Percentiles rank a stretch among this genome's conserved stretches.
Evolutionary conservation across 2,329 filamentous ascomycete species (phyloP).

Genomic region (Cladosporium sp.): DNA sequence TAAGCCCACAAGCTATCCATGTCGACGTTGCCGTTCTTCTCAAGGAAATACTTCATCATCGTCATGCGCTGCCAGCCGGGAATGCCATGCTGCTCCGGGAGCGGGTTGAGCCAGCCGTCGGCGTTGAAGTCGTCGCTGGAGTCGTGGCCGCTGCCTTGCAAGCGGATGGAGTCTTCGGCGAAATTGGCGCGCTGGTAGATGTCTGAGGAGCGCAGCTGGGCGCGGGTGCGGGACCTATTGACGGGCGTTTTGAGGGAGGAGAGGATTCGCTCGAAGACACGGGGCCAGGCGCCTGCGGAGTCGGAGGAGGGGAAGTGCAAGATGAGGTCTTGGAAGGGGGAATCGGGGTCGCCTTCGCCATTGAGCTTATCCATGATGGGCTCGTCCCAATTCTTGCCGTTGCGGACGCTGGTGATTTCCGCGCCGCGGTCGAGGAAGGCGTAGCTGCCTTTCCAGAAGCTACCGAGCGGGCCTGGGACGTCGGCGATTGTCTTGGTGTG

Average conservation of each 20-base stretch:
- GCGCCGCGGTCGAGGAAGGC: constrained; percentile 34
- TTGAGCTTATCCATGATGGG: constrained; percentile 29
- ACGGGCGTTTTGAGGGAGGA: constrained; percentile 28
- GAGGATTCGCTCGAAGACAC: constrained; percentile 38
- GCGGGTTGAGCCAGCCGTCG: constrained; percentile 46
- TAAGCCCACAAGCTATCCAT: constrained; percentile 43
- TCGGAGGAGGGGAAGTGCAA: constrained; percentile 21
- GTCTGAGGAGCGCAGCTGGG: constrained; percentile 22
- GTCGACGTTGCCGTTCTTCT: constrained; percentile 26
- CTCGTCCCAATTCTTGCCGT: constrained; percentile 10
- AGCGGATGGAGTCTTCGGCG: constrained; percentile 27
- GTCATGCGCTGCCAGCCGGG: constrained; percentile 51
- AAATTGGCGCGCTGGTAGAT: background rate
- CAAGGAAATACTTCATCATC: constrained; percentile 49
- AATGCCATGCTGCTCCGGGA: constrained; percentile 46
- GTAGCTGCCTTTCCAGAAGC: constrained; percentile 49
- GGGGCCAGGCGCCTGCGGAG: constrained; percentile 31
- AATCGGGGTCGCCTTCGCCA: constrained; percentile 25
- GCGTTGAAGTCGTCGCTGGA: constrained; percentile 29
- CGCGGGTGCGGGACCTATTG: constrained; percentile 26
- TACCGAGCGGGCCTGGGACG: constrained; percentile 28
- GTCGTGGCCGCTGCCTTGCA: constrained; percentile 37
- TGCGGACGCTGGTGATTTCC: constrained; percentile 25
- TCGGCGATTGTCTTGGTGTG: constrained; percentile 20
- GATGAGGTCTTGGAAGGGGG: constrained; percentile 27